phyloP scores from a whole-genome alignment of 1,284 basidiomycete species.

The Xanthoconium separans region DNA sequence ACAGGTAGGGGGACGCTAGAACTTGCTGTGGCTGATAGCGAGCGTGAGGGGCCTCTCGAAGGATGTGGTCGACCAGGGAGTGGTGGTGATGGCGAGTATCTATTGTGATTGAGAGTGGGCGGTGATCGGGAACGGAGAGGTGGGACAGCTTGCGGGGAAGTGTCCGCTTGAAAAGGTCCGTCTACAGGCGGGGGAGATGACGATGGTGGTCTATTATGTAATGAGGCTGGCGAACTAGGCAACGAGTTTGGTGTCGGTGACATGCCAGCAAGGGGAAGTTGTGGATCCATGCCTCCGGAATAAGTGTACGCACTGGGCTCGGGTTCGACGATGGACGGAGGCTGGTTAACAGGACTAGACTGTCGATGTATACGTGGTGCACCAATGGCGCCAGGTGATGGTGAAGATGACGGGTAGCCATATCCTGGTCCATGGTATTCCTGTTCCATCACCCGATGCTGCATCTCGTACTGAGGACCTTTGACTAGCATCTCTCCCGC shows the following conservation, averaged over 20 bases:
- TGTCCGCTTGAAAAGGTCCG: conserved; percentile 15
- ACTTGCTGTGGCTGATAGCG: conserved; percentile 62
- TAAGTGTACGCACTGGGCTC: conserved; percentile 23
- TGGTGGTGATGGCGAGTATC: conserved; percentile 35
- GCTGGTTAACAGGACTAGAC: conserved; percentile 26
- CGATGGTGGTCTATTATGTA: conserved; percentile 13
- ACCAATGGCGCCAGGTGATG: conserved; percentile 20
- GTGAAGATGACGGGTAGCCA: conserved; percentile 34
- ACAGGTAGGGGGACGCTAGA: conserved; percentile 40
- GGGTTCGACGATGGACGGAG: conserved; percentile 26
- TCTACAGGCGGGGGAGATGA: conserved; percentile 33
- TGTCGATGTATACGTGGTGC: conserved; percentile 34
- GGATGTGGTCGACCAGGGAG: conserved; percentile 27
- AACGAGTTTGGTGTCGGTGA: conserved; percentile 13
- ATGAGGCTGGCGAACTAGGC: conserved; percentile 12
- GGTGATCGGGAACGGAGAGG: conserved; percentile 34
- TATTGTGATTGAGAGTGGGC: conserved; percentile 40
- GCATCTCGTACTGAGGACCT: conserved; percentile 90
- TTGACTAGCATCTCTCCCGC: conserved; percentile 84
- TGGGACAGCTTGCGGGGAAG: conserved; percentile 14
- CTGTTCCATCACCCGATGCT: conserved; percentile 88
- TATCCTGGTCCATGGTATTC: conserved; percentile 53
- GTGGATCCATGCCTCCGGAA: conserved; percentile 22
- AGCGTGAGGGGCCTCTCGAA: conserved; percentile 52
- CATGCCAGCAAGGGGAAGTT: conserved; percentile 16